Base-by-base conservation (phyloP, 257 asterid genomes). In the Lavandula angustifolia region DNA sequence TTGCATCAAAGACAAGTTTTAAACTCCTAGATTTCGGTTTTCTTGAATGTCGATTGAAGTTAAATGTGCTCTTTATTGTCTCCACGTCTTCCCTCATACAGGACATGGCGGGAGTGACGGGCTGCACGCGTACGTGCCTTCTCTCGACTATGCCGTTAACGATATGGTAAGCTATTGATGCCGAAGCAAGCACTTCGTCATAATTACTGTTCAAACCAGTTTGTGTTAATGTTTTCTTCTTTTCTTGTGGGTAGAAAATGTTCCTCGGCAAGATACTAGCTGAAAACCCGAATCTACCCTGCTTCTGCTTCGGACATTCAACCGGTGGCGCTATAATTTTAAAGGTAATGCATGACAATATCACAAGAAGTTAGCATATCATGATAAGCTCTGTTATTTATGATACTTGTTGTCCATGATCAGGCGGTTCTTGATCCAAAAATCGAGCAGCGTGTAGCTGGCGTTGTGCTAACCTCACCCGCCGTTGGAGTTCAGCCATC, bases 21-120 rank as follows among this genome's bases (percentile, higher is more conserved):
- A n/a, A n/a, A n/a, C n/a, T n/a, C 7, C 58, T 52, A 3, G 42
- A 60, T 22, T 60, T 40, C 32, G 8, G 5, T 33, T 9, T 18
- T 55, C 27, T 22, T 22, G 27, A 22, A 22, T 22, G 1, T 22
- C 27, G 27, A 22, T 22, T 1, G 1, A 2, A 22, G 27, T 22
- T 1, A 31, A 65, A 33, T 16, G 54, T 11, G 12, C 9, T 33
- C 3, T 55, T 31, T 43, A 7, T 37, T 32, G 33, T 16, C n/a
- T n/a, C n/a, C n/a, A 4, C 3, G 49, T 12, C 54, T 68, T 55
- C 8, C 41, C 41, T 49, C 54, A 43, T 35, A 48, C 79, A 89
- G 98, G 98, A 54, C 98, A 92, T 32, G 98, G 98, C 32, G 97
- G 98, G 68, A 92, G 98, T 53, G 97, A 89, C 60, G 97, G 96